Base-by-base conservation (phyloP, 2,329 filamentous ascomycete species). In the Pestalotiopsis sp. region DNA sequence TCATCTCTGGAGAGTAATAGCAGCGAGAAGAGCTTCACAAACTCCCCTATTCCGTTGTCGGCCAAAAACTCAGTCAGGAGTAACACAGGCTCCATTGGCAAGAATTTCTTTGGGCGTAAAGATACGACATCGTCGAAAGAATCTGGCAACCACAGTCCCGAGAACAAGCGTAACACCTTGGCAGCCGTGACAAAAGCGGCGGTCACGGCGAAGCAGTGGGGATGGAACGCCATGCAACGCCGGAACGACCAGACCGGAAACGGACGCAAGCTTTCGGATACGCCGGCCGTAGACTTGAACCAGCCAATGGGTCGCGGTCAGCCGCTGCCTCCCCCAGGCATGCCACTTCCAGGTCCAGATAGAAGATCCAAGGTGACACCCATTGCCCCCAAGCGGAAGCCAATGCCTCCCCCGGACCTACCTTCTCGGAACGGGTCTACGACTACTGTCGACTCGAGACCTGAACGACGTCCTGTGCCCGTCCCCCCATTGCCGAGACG, bases 291-390 rank as follows among this genome's bases (percentile, higher is more conserved):
- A 14, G 76, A 78, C 62, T 69, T 77, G 10, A 78, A 76, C 66
- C 74, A 76, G 63, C 77, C 77, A 24, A 78, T 78, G 77, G 77
- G 77, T 14, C 75, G 77, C 9, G 77, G 77, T 6, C 76, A 77
- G 20, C 77, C 77, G 1, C 68, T 78, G 2, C 77, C 77, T 4
- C 76, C 77, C 9, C 76, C 77, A 0, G 77, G 76, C 10, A 77
- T 73, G 4, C 77, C 77, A 11, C 71, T 78, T 13, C 77, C 77
- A 1, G 71, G 73, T 2, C 77, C 77, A 2, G 75, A 73, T 1
- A 70, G 75, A 67, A 76, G 74, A 38, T 67, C 73, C 11, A 69
- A 69, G 57, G 68, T 67, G 9, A 72, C 70, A 14, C 74, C 76
- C 1, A 72, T 75, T 39, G 62, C 70, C 17, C 73, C 75, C 6